Percentiles rank a stretch among this genome's conserved stretches.
Conservation (phyloP, 2,329 filamentous ascomycete genomes). For the Alternaria gaisen region DNA sequence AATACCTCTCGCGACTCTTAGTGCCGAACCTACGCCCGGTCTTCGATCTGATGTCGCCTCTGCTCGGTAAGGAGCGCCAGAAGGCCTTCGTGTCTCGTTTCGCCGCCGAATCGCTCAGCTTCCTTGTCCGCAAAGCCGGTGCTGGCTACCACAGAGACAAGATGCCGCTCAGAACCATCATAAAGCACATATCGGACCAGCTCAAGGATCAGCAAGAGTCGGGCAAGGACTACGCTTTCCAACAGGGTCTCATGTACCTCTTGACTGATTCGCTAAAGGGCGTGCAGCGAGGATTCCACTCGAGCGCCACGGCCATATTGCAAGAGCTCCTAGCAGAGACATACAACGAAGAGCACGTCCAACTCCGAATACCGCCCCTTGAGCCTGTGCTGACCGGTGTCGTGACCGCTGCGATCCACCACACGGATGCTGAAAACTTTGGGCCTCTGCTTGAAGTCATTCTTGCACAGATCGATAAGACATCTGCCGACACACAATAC, state of each 20-base stretch:
- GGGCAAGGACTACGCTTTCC: constrained; percentile 73
- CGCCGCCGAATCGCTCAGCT: constrained; percentile 93
- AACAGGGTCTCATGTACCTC: constrained; percentile 89
- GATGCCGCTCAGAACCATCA: constrained; percentile 73
- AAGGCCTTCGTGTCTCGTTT: constrained; percentile 90
- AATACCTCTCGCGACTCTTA: constrained; percentile 88
- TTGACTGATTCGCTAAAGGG: constrained; percentile 82
- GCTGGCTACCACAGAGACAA: constrained; percentile 76
- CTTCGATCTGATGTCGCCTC: constrained; percentile 80
- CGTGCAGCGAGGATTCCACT: constrained; percentile 66
- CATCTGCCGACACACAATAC: constrained; percentile 56
- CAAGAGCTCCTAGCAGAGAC: constrained; percentile 57
- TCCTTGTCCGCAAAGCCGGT: constrained; percentile 88
- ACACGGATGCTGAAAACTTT: constrained; percentile 79
- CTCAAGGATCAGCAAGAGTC: constrained; percentile 64
- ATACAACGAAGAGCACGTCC: constrained; percentile 31
- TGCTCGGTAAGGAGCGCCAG: constrained; percentile 83
- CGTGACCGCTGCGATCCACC: constrained; percentile 82
- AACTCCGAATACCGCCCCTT: constrained; percentile 59
- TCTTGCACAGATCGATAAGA: constrained; percentile 37
- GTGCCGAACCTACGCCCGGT: constrained; percentile 86
- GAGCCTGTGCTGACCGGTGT: constrained; percentile 76
- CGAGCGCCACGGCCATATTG: constrained; percentile 64
- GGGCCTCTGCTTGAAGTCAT: constrained; percentile 71
- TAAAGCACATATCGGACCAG: constrained; percentile 76